Base-by-base conservation (phyloP, 2,329 filamentous ascomycete species). In the Apiospora aurea region DNA sequence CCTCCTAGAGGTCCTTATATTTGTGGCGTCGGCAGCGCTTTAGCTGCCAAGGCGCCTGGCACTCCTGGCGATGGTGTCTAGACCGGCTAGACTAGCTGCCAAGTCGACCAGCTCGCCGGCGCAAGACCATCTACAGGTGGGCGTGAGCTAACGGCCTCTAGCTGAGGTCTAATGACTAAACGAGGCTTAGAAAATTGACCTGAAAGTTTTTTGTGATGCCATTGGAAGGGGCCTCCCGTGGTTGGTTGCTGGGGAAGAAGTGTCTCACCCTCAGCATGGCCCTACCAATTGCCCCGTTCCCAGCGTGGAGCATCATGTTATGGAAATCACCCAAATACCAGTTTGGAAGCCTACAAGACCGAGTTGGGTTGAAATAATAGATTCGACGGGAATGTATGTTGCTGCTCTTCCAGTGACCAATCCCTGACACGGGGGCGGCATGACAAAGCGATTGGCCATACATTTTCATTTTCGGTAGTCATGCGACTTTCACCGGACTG, bases 1-100 rank as follows among this genome's bases (percentile, higher is more conserved):
- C 21, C 44, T 53, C 2, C 24, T 53, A 53, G 24, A 53, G 51
- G 7, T 18, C 14, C 14, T 53, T 29, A 53, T 24, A 53, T 53
- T 53, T 53, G 51, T 53, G 51, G 51, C 51, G 51, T 13, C 51
- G 51, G 24, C 51, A 29, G 24, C 29, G 24, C 24, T 53, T 53
- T 24, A 53, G 51, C 51, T 53, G 51, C 51, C 51, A 53, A 53
- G 51, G 51, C 51, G 51, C 51, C 51, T 29, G 13, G 24, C 51
- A 53, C 29, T 29, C 51, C 29, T 29, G 29, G 24, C 11, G 13
- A 53, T 24, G 24, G 13, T 26, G 51, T 53, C 51, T 53, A 53
- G 51, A 53, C 51, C 51, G 5, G 5, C 5, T 38, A 6, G 34
- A 38, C 34, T 1, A 16, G 13, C 24, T 18, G 51, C 51, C 51